Conservation (phyloP, 805 yeast species). For the Saturnispora kantuleensis region DNA sequence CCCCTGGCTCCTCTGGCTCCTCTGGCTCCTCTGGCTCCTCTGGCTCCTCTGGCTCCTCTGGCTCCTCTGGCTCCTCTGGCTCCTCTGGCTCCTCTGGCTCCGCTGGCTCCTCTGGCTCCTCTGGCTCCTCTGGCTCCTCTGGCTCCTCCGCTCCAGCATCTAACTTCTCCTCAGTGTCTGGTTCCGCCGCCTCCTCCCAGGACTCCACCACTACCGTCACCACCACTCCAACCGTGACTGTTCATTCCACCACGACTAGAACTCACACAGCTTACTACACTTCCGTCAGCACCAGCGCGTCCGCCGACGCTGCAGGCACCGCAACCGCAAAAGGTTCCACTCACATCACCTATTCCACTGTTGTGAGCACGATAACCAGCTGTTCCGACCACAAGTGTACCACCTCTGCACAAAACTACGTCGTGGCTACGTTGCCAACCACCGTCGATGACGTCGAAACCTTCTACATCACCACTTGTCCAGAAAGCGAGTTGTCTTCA, state of each 20-base stretch:
- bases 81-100: neutral
- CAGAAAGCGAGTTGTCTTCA: constrained; percentile 2
- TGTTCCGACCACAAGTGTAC: constrained; percentile 18
- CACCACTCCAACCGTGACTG: neutral
- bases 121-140: neutral
- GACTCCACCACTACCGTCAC: neutral
- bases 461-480: constrained; percentile 18
- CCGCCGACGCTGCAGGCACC: constrained; percentile 3
- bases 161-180: constrained; percentile 1
- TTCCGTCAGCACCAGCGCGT: neutral
- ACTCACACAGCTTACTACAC: neutral
- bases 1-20: neutral
- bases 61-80: constrained; percentile 3
- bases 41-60: constrained; percentile 2
- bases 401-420: neutral
- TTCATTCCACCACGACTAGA: constrained; percentile 5
- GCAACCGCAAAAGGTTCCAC: neutral
- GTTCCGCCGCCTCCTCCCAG: neutral
- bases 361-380: constrained; percentile 14
- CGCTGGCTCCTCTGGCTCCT: neutral
- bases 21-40: constrained; percentile 3
- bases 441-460: constrained; percentile 17
- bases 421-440: constrained; percentile 19
- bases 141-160: constrained; percentile 1
- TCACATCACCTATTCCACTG: constrained; percentile 5